Conservation (phyloP, 805 yeast species). For the Cyberlindnera misumaiensis region DNA sequence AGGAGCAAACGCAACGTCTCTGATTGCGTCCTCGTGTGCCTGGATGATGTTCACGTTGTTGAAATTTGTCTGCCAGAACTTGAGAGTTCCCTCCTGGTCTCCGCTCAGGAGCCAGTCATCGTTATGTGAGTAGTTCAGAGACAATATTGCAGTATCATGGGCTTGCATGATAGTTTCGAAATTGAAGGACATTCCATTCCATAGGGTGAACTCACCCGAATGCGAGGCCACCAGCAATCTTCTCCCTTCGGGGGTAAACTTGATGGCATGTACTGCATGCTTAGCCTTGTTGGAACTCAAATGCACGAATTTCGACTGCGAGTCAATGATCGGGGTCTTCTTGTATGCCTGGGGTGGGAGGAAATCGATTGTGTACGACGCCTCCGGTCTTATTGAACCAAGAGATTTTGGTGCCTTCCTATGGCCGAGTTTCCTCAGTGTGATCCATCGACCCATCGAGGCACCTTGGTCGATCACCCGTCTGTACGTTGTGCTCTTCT, state of each 20-base stretch:
- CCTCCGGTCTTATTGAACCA: conserved; percentile 52
- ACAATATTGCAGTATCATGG: conserved; percentile 83
- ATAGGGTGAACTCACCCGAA: conserved; percentile 91
- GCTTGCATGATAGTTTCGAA: conserved; percentile 98
- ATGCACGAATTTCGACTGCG: conserved; percentile 80
- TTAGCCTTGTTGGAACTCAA: conserved; percentile 84
- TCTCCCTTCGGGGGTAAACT: conserved; percentile 96
- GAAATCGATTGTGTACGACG: conserved; percentile 54
- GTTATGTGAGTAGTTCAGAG: conserved; percentile 75
- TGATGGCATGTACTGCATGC: conserved; percentile 84
- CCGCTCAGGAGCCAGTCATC: conserved; percentile 95
- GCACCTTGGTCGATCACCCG: conserved; percentile 77
- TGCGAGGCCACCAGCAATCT: conserved; percentile 83
- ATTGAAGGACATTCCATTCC: conserved; percentile 94
- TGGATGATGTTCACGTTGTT: conserved; percentile 83
- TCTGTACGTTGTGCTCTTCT: conserved; percentile 45
- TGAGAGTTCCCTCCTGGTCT: conserved; percentile 85
- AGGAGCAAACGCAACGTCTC: conserved; percentile 86
- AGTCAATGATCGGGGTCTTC: conserved; percentile 48
- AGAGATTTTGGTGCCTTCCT: conserved; percentile 38
- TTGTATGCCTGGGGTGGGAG: conserved; percentile 60
- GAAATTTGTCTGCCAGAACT: conserved; percentile 97
- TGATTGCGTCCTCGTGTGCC: conserved; percentile 74
- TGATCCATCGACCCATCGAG: conserved; percentile 59
- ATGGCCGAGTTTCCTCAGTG: conserved; percentile 37